Evolutionary conservation across 2,329 filamentous ascomycete genomes (phyloP).

Genomic region (Pseudopyricularia javanii): DNA sequence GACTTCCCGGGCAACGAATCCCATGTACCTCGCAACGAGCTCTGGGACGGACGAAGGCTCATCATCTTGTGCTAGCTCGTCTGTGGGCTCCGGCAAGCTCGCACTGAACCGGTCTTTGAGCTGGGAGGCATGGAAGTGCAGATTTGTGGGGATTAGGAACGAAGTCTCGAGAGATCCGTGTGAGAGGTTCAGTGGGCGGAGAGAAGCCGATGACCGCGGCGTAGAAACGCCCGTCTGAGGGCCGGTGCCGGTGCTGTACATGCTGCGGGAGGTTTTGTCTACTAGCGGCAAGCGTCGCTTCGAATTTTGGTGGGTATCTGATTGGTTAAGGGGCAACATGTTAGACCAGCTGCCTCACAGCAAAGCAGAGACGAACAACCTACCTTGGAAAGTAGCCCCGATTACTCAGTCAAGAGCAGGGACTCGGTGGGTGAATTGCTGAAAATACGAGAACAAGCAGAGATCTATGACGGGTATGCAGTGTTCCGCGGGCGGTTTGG

Average conservation of each 20-base stretch:
- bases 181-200: constrained; percentile 78
- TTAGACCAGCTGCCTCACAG: too few relatives aligned
- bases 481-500: background rate
- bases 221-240: constrained; percentile 95
- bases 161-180: constrained; percentile 95
- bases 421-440: background rate
- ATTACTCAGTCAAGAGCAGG: constrained; percentile 4
- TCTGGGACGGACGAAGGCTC: constrained; percentile 95
- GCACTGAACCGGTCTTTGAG: constrained; percentile 83
- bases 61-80: constrained; percentile 95
- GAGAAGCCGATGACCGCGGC: constrained; percentile 82
- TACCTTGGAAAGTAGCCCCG: background rate
- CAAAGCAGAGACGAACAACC: too few relatives aligned
- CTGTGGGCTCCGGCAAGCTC: constrained; percentile 79
- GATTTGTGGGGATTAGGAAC: constrained; percentile 85
- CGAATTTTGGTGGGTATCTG: background rate
- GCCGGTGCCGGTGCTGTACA: constrained; percentile 78
- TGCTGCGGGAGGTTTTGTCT: constrained; percentile 37
- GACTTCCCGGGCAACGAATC: constrained; percentile 77
- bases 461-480: background rate
- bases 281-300: constrained; percentile 8
- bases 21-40: constrained; percentile 86
- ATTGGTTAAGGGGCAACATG: too few relatives aligned
- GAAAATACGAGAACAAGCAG: background rate
- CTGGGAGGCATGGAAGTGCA: constrained; percentile 93